Percentiles rank a stretch among this genome's conserved stretches.
These are phyloP conservation scores for Xylariales sp. DNA, from an alignment of 2,329 filamentous ascomycete genomes.

Conservation along the genomic window DNA sequence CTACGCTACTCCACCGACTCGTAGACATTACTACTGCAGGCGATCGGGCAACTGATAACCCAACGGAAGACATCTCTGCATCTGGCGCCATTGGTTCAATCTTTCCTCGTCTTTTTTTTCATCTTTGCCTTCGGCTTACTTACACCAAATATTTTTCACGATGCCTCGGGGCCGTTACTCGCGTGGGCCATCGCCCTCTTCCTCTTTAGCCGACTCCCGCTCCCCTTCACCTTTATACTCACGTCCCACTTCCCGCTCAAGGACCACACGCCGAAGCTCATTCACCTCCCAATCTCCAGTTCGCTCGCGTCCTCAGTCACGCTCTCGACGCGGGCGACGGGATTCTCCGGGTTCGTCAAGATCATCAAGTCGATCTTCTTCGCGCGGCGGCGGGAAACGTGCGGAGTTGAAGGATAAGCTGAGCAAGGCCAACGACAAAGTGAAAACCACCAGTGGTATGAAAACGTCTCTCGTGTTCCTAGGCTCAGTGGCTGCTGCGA, in stretches of 20 bases:
- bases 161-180: slow-evolving; percentile 3
- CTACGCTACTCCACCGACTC: no score
- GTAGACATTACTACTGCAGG: no score
- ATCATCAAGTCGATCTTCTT: slow-evolving; percentile 5
- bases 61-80: no score
- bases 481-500: slow-evolving; percentile 32
- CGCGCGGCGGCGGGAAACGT: background rate
- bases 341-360: slow-evolving; percentile 6
- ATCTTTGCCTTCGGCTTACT: no score
- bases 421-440: slow-evolving; percentile 13
- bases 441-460: slow-evolving; percentile 16
- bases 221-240: slow-evolving; percentile 4
- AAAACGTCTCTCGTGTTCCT: slow-evolving; percentile 34
- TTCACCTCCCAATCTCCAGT: slow-evolving; percentile 3
- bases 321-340: background rate
- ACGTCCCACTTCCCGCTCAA: slow-evolving; percentile 3
- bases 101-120: no score
- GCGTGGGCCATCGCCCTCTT: background rate
- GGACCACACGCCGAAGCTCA: background rate
- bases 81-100: no score
- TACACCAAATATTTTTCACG: no score
- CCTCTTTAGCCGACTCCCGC: slow-evolving; percentile 4
- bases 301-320: slow-evolving; percentile 1
- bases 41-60: no score
- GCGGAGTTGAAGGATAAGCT: slow-evolving; percentile 27